Conservation (phyloP, 306 rosid genomes). For the Castanopsis chinensis region DNA sequence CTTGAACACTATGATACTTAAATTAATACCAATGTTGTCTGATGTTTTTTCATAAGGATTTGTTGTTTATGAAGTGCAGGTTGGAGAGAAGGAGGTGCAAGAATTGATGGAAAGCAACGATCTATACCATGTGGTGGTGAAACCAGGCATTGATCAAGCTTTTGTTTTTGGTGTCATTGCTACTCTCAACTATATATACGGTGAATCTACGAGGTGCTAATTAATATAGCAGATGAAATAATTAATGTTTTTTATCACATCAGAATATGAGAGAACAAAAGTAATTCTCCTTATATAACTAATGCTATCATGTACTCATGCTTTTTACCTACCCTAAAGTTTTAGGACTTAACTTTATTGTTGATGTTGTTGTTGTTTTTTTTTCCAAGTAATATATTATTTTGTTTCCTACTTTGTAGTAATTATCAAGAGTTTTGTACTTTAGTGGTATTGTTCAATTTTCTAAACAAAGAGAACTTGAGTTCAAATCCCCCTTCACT, state of each 20-base stretch:
- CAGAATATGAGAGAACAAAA: background rate
- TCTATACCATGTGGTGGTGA: slow-evolving; percentile 40
- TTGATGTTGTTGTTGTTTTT: background rate
- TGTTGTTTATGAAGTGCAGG: slow-evolving; percentile 16
- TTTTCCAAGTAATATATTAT: background rate
- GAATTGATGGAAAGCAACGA: slow-evolving; percentile 36
- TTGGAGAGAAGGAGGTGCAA: slow-evolving; percentile 34
- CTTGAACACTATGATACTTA: background rate
- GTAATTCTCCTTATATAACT: no score
- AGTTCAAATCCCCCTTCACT: background rate
- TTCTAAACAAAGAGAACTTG: no score
- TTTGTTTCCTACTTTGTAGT: background rate
- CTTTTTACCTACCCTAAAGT: no score
- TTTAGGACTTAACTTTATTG: background rate
- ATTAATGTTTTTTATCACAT: background rate
- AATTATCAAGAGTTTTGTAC: background rate
- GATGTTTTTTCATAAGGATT: background rate
- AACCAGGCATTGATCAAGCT: slow-evolving; percentile 50
- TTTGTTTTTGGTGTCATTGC: slow-evolving; percentile 51
- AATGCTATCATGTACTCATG: no score
- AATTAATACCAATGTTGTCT: no score
- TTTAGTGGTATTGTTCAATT: no score
- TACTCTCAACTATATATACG: slow-evolving; percentile 43
- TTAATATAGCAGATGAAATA: background rate
- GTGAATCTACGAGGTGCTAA: slow-evolving; percentile 54